A percentile compares a stretch with the other conserved stretches of the same genome.
Conservation (phyloP, 2,329 filamentous ascomycete species). For the Aureobasidium musti region DNA sequence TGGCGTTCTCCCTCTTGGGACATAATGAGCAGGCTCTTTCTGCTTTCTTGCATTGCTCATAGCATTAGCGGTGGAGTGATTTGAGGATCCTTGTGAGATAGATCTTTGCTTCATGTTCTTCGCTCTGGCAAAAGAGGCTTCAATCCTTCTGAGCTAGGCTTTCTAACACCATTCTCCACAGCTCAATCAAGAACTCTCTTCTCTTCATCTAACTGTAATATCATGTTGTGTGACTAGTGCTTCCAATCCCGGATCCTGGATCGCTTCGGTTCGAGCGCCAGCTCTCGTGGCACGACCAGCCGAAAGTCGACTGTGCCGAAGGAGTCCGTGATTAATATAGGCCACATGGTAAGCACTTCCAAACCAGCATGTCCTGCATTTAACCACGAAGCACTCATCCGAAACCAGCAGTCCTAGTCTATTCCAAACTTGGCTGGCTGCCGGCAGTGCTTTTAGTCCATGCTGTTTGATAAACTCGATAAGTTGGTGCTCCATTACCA, state of each 20-base stretch:
- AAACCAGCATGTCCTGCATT: background rate
- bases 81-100: constrained; percentile 11
- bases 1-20: constrained; percentile 1
- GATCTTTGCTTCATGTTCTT: constrained; percentile 15
- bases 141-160: background rate
- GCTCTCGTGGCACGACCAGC: constrained; percentile 7
- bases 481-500: background rate
- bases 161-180: background rate
- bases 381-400: background rate
- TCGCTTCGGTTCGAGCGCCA: background rate
- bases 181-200: background rate
- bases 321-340: constrained; percentile 2
- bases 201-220: background rate
- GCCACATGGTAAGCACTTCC: constrained; percentile 16
- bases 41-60: constrained; percentile 5
- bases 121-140: background rate
- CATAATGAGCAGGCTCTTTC: constrained; percentile 18
- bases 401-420: background rate
- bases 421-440: background rate
- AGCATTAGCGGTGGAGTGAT: constrained; percentile 22
- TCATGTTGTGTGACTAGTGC: background rate
- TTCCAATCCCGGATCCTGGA: background rate
- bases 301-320: background rate
- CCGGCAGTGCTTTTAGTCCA: background rate
- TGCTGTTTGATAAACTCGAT: background rate